Evolutionary conservation across 2,329 filamentous ascomycete genomes (phyloP).

Genomic region (Aspergillus puulaauensis): DNA sequence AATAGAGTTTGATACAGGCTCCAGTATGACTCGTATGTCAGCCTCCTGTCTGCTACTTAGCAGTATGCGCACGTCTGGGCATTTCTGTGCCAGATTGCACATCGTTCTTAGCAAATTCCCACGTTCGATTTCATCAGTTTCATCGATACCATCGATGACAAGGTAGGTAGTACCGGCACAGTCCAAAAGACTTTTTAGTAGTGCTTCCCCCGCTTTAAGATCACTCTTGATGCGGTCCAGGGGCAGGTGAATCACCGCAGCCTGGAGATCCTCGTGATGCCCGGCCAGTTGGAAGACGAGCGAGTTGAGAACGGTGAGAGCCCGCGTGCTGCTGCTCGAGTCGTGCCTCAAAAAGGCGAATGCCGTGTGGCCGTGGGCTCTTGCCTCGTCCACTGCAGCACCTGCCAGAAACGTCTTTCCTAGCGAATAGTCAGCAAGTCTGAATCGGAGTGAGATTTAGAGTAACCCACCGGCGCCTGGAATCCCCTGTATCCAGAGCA

Average conservation of each 20-base stretch:
- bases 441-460: not conserved
- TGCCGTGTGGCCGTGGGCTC: not conserved
- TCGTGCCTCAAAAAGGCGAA: slow-evolving; percentile 12
- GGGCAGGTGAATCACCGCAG: slow-evolving; percentile 13
- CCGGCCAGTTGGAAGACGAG: slow-evolving; percentile 25
- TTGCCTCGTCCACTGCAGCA: slow-evolving; percentile 14
- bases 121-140: slow-evolving; percentile 22
- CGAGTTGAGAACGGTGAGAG: slow-evolving; percentile 22
- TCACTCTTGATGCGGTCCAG: slow-evolving; percentile 6
- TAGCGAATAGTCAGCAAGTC: not conserved
- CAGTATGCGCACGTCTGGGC: slow-evolving; percentile 1
- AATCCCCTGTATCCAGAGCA: slow-evolving; percentile 24
- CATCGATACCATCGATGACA: slow-evolving; percentile 32
- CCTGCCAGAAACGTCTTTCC: slow-evolving; percentile 19
- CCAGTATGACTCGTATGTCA: not conserved
- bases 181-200: slow-evolving; percentile 18
- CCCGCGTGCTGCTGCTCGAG: slow-evolving; percentile 8
- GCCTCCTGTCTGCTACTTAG: slow-evolving; percentile 10
- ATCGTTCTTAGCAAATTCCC: slow-evolving; percentile 8
- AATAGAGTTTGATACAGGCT: not conserved
- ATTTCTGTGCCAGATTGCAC: not conserved
- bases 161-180: slow-evolving; percentile 20
- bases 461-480: slow-evolving; percentile 16
- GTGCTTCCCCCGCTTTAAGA: slow-evolving; percentile 20
- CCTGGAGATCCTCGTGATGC: slow-evolving; percentile 20